A percentile compares a stretch with the other conserved stretches of the same genome.
Evolutionary conservation across 768 basidiomycete genomes (phyloP).

Genomic region (Lactifluus hygrophoroides): DNA sequence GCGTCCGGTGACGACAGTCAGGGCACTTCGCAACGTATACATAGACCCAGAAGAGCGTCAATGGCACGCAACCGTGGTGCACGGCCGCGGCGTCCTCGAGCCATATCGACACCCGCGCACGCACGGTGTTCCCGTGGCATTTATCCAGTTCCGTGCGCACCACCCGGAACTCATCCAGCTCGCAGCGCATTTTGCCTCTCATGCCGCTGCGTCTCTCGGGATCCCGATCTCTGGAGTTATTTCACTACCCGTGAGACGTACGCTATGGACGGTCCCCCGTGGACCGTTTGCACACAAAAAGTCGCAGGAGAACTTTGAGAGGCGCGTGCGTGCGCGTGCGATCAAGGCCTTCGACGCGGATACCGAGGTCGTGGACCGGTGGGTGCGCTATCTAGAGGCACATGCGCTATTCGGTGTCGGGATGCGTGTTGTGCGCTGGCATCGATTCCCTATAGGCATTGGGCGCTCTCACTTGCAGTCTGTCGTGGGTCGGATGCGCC

Average conservation of each 20-base stretch:
- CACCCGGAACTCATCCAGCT: slow-evolving; percentile 57
- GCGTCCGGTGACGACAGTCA: neutral
- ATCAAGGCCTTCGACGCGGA: slow-evolving; percentile 92
- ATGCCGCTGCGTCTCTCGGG: slow-evolving; percentile 77
- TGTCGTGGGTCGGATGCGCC: slow-evolving; percentile 28
- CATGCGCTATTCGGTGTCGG: slow-evolving; percentile 83
- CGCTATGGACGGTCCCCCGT: slow-evolving; percentile 78
- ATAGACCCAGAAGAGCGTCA: slow-evolving; percentile 28
- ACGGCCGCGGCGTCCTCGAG: slow-evolving; percentile 49
- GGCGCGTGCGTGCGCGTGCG: slow-evolving; percentile 70
- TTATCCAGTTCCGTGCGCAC: slow-evolving; percentile 78
- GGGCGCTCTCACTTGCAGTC: slow-evolving; percentile 34
- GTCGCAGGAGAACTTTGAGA: slow-evolving; percentile 90
- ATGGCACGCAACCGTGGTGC: slow-evolving; percentile 46
- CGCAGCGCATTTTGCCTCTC: slow-evolving; percentile 75
- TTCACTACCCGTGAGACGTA: slow-evolving; percentile 63
- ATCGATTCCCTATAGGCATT: slow-evolving; percentile 49
- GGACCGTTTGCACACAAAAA: slow-evolving; percentile 92
- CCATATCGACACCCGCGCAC: slow-evolving; percentile 52
- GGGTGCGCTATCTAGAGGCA: slow-evolving; percentile 67
- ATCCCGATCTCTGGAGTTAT: slow-evolving; percentile 65
- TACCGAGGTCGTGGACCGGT: slow-evolving; percentile 65
- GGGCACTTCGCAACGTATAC: slow-evolving; percentile 7
- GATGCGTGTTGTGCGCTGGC: slow-evolving; percentile 73
- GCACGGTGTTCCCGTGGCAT: slow-evolving; percentile 68